A percentile compares a stretch with the other conserved stretches of the same genome.
These are phyloP conservation scores for Scedosporium dehoogii DNA, from an alignment of 2,329 filamentous ascomycete genomes.

Conservation along the genomic window DNA sequence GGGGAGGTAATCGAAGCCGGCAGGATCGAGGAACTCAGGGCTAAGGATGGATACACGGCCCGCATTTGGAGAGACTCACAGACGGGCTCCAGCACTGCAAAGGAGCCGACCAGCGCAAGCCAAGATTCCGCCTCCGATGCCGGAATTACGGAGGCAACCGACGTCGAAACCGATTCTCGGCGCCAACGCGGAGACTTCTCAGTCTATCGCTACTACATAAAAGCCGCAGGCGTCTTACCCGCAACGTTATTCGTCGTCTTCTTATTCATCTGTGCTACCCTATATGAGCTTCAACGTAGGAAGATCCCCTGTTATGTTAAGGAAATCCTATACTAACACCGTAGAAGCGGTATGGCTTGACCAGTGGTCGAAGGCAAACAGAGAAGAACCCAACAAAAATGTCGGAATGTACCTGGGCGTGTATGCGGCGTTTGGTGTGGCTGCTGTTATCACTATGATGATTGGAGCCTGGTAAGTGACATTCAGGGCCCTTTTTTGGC, in stretches of 20 bases:
- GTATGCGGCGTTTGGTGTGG: neutral
- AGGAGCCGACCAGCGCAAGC: neutral
- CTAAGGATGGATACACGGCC: neutral
- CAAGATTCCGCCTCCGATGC: neutral
- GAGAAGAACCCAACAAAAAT: conserved; percentile 21
- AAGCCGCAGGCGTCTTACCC: neutral
- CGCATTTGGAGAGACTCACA: neutral
- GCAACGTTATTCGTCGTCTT: neutral
- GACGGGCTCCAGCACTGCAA: neutral
- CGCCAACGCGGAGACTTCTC: neutral
- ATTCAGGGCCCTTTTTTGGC: neutral
- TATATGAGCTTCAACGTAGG: neutral
- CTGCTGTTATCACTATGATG: neutral
- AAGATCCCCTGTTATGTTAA: neutral
- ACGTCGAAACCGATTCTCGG: neutral
- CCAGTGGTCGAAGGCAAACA: conserved; percentile 25
- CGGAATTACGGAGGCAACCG: neutral
- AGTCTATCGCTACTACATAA: neutral
- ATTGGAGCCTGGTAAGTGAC: neutral
- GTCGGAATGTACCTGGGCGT: conserved; percentile 24
- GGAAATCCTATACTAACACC: conserved; percentile 26
- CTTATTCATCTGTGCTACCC: neutral
- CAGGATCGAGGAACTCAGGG: neutral
- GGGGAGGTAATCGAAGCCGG: neutral
- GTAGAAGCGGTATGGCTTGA: conserved; percentile 29